These are phyloP conservation scores for Solanum medicagineum DNA, from an alignment of 257 asterid species.

Conservation along the genomic window DNA sequence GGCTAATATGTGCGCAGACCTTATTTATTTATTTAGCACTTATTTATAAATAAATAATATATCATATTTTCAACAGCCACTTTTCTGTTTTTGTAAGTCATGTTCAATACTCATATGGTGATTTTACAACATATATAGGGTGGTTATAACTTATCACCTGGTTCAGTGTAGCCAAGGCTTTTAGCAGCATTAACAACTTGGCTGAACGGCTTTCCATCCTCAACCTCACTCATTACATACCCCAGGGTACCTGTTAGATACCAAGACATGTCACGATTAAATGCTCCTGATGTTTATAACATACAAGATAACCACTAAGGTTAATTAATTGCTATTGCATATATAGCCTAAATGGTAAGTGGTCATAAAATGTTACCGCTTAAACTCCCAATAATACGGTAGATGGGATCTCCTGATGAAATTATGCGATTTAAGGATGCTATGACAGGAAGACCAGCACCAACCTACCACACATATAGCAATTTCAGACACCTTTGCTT, in stretches of 20 bases:
- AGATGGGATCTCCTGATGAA: slow-evolving; percentile 70
- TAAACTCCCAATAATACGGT: slow-evolving; percentile 72
- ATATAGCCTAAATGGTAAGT: not conserved
- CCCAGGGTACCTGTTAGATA: slow-evolving; percentile 73
- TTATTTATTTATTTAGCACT: no score
- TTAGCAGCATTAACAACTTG: slow-evolving; percentile 78
- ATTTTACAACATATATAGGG: not conserved
- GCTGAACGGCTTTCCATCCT: slow-evolving; percentile 80
- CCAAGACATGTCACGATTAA: not conserved
- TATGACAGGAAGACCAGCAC: slow-evolving; percentile 96
- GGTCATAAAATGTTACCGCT: slow-evolving; percentile 42
- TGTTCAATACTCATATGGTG: not conserved
- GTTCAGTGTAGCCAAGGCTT: slow-evolving; percentile 89
- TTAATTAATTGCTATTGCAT: not conserved
- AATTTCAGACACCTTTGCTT: not conserved
- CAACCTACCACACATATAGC: slow-evolving; percentile 47
- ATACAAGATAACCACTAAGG: not conserved
- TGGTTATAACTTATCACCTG: slow-evolving; percentile 37
- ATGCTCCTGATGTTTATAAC: not conserved
- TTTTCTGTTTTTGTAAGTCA: not conserved
- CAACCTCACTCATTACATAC: slow-evolving; percentile 93
- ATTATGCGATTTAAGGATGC: slow-evolving; percentile 71
- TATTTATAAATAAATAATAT: not conserved
- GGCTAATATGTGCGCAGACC: no score
- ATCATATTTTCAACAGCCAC: not conserved